Percentiles rank a stretch among this genome's conserved stretches.
phyloP scores from a whole-genome alignment of 148 eudicot species.

The Rhododendron ferrugineum region DNA sequence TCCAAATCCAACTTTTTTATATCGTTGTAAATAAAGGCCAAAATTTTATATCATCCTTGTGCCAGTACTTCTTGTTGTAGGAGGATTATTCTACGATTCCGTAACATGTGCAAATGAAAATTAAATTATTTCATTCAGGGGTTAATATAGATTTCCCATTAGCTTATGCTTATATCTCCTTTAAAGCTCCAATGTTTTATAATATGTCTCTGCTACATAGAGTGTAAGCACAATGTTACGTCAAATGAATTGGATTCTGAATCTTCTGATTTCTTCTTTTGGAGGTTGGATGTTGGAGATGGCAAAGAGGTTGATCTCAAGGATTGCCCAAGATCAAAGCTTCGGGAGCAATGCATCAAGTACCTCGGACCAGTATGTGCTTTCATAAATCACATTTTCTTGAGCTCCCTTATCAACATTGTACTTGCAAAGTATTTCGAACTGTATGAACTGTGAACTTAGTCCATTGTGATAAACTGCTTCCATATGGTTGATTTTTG shows the following conservation, averaged over 20 bases:
- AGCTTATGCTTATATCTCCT: background rate
- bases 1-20: no score
- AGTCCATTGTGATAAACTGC: background rate
- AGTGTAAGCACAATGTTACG: background rate
- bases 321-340: slow-evolving; percentile 67
- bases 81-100: background rate
- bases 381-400: background rate
- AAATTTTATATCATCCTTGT: background rate
- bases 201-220: background rate
- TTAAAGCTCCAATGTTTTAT: background rate
- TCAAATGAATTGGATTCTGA: background rate
- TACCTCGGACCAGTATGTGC: slow-evolving; percentile 94
- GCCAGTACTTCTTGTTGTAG: background rate
- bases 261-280: background rate
- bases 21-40: no score
- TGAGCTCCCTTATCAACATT: background rate
- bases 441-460: background rate
- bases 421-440: background rate
- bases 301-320: slow-evolving; percentile 76
- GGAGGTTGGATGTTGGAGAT: slow-evolving; percentile 93
- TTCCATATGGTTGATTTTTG: background rate
- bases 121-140: background rate
- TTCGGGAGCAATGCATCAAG: slow-evolving; percentile 77
- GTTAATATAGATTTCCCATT: background rate
- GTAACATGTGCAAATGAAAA: background rate